Evolutionary conservation across 78 protist species (phyloP).

Genomic region (Mantamonas sphyraenae): DNA sequence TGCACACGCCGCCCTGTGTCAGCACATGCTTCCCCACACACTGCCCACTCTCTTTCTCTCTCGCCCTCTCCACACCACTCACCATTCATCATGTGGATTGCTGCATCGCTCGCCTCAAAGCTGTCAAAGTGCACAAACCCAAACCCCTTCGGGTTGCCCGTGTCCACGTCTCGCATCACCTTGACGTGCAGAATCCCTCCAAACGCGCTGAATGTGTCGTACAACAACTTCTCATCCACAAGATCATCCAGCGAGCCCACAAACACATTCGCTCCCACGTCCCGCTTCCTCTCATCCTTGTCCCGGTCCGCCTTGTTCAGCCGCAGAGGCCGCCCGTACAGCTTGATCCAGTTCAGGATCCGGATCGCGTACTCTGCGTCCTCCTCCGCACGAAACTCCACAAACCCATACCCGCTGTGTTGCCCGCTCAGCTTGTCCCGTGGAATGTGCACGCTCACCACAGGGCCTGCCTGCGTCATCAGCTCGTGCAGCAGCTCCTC

Average conservation of each 20-base stretch:
- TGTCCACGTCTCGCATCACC: slow-evolving; percentile 86
- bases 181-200: slow-evolving; percentile 58
- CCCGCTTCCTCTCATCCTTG: slow-evolving; percentile 46
- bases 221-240: slow-evolving; percentile 91
- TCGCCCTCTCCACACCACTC: no score
- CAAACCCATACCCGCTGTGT: slow-evolving; percentile 90
- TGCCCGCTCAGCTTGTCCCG: slow-evolving; percentile 82
- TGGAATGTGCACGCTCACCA: slow-evolving; percentile 85
- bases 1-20: no score
- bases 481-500: slow-evolving; percentile 93
- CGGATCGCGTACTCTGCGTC: slow-evolving; percentile 96
- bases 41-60: no score
- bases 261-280: slow-evolving; percentile 90
- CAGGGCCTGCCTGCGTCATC: slow-evolving; percentile 90
- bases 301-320: slow-evolving; percentile 62
- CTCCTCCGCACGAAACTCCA: slow-evolving; percentile 80
- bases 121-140: slow-evolving; percentile 90
- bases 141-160: slow-evolving; percentile 86
- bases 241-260: slow-evolving; percentile 89
- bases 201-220: slow-evolving; percentile 91
- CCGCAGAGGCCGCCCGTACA: slow-evolving; percentile 87
- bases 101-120: slow-evolving; percentile 73
- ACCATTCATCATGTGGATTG: slow-evolving; percentile 52
- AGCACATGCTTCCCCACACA: no score
- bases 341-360: slow-evolving; percentile 75